Evolutionary conservation across 192 early-diverging fungal species (phyloP), one percentile per base, ranked within the genome.

Genomic region (Entrophospora sp.): DNA sequence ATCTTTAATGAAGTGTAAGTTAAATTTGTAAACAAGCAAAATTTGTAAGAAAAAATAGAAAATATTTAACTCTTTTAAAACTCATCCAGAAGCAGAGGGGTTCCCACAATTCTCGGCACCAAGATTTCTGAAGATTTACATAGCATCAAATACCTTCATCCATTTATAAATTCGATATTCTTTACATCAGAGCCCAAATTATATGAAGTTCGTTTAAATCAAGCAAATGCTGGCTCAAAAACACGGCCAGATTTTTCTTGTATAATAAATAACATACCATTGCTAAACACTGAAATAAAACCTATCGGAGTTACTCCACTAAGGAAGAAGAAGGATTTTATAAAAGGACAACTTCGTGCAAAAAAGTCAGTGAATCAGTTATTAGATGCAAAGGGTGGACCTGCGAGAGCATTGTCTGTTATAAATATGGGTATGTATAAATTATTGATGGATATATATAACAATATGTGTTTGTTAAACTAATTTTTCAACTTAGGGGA

Each of bases 41-140:
- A 57, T 27, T 59, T 59, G 8, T 59, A 27, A 18, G 22, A n/a
- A n/a, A n/a, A n/a, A n/a, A n/a, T n/a, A n/a, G n/a, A n/a, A n/a
- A n/a, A n/a, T n/a, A n/a, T n/a, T n/a, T n/a, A n/a, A n/a, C n/a
- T n/a, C n/a, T n/a, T n/a, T n/a, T n/a, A n/a, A n/a, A n/a, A n/a
- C n/a, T n/a, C n/a, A n/a, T n/a, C n/a, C 46, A 69, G 68, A 24
- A 64, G n/a, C 63, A 34, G 25, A 9, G 37, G 57, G 61, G 38
- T 67, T 60, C 36, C 66, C 22, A 18, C 42, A 12, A 30, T 68
- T 68, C 13, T 5, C n/a, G 44, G 7, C 22, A 31, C 44, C 49
- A 78, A 66, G 61, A 68, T 13, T 20, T 71, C 61, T 36, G 57
- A 68, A 16, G 57, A 68, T 38, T 57, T 61, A 58, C 43, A 68